These are phyloP conservation scores for Yamadazyma membranifaciens DNA, from an alignment of 1,139 yeast genomes.

Conservation along the genomic window DNA sequence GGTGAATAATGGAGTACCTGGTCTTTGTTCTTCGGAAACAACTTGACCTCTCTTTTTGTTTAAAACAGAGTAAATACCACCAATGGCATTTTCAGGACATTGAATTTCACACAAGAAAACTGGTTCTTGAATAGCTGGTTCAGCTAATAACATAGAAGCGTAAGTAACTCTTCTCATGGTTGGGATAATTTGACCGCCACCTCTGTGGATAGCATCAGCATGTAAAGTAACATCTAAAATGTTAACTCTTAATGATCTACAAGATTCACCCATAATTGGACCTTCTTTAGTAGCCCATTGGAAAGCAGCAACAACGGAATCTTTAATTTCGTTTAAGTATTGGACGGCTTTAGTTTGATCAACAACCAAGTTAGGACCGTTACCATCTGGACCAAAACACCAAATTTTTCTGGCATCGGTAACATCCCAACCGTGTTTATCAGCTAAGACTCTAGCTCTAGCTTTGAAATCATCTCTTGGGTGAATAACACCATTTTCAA, in stretches of 20 bases:
- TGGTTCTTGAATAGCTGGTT: constrained; percentile 99
- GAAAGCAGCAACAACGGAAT: constrained; percentile 99
- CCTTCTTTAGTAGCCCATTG: constrained; percentile 99
- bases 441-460: constrained; percentile 99
- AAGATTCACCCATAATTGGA: constrained; percentile 95
- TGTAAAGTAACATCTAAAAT: constrained; percentile 98
- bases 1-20: constrained; percentile 99
- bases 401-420: constrained; percentile 99
- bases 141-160: constrained; percentile 97
- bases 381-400: constrained; percentile 99
- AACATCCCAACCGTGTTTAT: constrained; percentile 99
- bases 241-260: constrained; percentile 97
- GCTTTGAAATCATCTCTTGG: constrained; percentile 99
- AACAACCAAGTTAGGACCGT: constrained; percentile 98
- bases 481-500: constrained; percentile 87
- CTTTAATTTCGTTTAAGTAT: constrained; percentile 98
- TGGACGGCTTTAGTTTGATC: constrained; percentile 99
- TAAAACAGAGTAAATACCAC: constrained; percentile 99
- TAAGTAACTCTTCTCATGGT: constrained; percentile 99
- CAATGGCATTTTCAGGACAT: constrained; percentile 99
- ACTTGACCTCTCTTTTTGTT: constrained; percentile 99
- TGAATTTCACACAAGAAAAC: constrained; percentile 98
- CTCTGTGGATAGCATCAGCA: constrained; percentile 99
- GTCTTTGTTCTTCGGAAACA: constrained; percentile 98
- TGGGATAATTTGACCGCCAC: constrained; percentile 99